Conservation (phyloP, 257 asterid genomes). For the Pogostemon cablin region DNA sequence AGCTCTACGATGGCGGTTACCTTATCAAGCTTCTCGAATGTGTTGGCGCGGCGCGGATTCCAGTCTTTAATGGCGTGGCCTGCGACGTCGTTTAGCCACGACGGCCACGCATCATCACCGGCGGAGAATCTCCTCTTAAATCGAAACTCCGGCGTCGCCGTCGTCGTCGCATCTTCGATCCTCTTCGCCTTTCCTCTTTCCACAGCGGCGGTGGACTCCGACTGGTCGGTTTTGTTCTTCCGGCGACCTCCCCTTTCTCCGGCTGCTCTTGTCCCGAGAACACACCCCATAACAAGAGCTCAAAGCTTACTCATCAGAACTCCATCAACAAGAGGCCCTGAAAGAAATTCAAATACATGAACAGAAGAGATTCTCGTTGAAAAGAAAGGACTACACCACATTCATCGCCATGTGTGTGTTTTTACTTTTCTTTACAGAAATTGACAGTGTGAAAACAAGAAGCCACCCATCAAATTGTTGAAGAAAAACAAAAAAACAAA, state of each 20-base stretch:
- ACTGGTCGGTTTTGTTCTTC: conserved; percentile 20
- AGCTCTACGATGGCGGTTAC: conserved; percentile 37
- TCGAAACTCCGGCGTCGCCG: conserved; percentile 43
- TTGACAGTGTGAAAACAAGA: conserved; percentile 7
- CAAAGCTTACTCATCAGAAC: conserved; percentile 20
- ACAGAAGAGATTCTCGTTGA: conserved; percentile 16
- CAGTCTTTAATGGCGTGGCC: conserved; percentile 87
- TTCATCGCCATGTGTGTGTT: conserved; percentile 29
- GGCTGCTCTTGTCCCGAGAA: conserved; percentile 46
- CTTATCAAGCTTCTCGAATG: conserved; percentile 89
- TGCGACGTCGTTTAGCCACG: conserved; percentile 79
- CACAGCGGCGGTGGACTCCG: conserved; percentile 27
- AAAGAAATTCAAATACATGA: neutral
- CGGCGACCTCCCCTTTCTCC: conserved; percentile 40
- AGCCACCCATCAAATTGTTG: conserved; percentile 26
- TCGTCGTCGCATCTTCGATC: conserved; percentile 36
- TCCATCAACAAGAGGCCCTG: neutral
- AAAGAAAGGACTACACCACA: conserved; percentile 31
- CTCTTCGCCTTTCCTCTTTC: conserved; percentile 31
- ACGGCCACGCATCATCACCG: conserved; percentile 71
- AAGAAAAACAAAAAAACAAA: neutral
- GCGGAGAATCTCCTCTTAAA: conserved; percentile 41
- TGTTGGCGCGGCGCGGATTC: conserved; percentile 89
- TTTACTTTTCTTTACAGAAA: neutral
- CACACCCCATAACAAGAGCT: conserved; percentile 59